Conservation (phyloP, 345 rosid species). For the Gossypium mustelinum region DNA sequence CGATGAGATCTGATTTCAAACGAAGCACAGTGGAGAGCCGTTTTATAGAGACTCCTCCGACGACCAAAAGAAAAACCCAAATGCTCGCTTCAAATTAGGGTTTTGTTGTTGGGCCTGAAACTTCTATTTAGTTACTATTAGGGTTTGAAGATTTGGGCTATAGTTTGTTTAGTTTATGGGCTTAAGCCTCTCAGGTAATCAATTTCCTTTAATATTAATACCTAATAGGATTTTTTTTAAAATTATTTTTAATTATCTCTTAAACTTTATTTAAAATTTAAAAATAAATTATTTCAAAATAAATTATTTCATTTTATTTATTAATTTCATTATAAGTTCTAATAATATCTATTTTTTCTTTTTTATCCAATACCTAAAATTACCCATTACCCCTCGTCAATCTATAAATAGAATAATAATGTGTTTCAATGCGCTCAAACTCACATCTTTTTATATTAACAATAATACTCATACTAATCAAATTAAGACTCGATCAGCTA, state of each 20-base stretch:
- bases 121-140: neutral
- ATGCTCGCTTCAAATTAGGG: neutral
- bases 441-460: fast-evolving
- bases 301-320: no score
- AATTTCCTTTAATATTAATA: no score
- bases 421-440: no score
- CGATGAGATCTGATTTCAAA: neutral
- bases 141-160: neutral
- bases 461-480: fast-evolving
- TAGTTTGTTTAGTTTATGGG: neutral
- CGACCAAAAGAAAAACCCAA: neutral
- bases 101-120: neutral
- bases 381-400: fast-evolving
- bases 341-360: no score
- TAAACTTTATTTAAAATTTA: no score
- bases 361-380: no score
- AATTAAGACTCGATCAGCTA: fast-evolving
- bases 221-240: no score
- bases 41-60: neutral
- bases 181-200: neutral
- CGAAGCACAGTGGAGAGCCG: neutral
- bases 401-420: no score
- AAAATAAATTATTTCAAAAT: no score
- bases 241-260: no score
- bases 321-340: no score